phyloP scores from a whole-genome alignment of 108 stramenopile genomes.

The Cyclotella kingstonii region DNA sequence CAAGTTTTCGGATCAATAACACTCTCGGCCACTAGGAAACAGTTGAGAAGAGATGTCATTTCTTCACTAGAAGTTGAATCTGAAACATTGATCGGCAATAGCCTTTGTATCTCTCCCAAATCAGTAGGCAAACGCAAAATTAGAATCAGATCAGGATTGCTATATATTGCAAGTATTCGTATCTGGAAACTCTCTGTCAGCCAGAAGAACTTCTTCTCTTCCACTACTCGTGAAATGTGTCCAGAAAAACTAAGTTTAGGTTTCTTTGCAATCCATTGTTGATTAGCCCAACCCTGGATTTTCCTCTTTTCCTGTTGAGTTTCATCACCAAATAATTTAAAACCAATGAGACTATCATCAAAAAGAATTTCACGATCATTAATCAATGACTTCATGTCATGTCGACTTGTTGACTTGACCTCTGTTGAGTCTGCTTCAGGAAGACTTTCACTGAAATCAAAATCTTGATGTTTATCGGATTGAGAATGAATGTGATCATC shows the following conservation, averaged over 20 bases:
- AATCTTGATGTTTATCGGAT: no score
- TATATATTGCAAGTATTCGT: conserved; percentile 17
- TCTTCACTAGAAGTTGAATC: conserved; percentile 19
- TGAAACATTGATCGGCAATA: conserved; percentile 44
- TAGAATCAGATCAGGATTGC: conserved; percentile 51
- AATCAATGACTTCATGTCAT: not conserved
- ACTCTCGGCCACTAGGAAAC: conserved; percentile 65
- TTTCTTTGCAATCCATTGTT: conserved; percentile 49
- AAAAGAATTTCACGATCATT: conserved; percentile 26
- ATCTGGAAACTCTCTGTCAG: not conserved
- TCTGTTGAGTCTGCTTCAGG: no score
- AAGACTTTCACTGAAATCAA: no score
- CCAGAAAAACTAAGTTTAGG: conserved; percentile 12
- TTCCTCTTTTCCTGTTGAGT: conserved; percentile 9
- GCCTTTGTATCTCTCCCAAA: conserved; percentile 47
- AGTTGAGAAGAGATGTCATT: conserved; percentile 14
- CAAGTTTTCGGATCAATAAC: conserved; percentile 71
- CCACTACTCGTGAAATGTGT: conserved; percentile 20
- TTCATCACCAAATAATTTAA: conserved; percentile 10
- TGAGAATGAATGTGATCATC: no score
- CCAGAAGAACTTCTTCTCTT: conserved; percentile 15
- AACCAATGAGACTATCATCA: conserved; percentile 13
- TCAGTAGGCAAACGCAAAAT: conserved; percentile 52
- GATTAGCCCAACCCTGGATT: conserved; percentile 54
- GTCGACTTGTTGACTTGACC: not conserved